Evolutionary conservation across 805 yeast genomes (phyloP).

Genomic region (Lachancea sp.): DNA sequence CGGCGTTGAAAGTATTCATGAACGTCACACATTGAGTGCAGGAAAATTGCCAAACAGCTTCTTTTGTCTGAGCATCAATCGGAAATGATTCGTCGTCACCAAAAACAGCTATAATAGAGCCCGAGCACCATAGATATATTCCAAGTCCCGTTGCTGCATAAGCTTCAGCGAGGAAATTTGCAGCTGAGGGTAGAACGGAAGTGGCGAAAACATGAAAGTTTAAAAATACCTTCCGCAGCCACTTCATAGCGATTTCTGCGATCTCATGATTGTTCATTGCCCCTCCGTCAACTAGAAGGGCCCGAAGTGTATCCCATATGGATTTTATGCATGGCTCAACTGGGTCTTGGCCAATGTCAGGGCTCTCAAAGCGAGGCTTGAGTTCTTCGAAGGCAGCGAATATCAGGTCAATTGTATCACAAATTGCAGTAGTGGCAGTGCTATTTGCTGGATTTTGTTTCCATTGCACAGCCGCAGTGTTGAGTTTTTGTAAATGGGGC

Average conservation of each 20-base stretch:
- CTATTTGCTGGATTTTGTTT: conserved; percentile 27
- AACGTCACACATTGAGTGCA: conserved; percentile 58
- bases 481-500: conserved; percentile 35
- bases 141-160: conserved; percentile 67
- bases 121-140: conserved; percentile 87
- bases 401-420: conserved; percentile 62
- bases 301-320: conserved; percentile 23
- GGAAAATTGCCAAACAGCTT: conserved; percentile 69
- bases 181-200: conserved; percentile 58
- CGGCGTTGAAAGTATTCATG: conserved; percentile 37
- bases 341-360: conserved; percentile 29
- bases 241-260: conserved; percentile 69
- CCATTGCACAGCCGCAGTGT: conserved; percentile 21
- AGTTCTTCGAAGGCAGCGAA: conserved; percentile 30
- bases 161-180: conserved; percentile 60
- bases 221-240: conserved; percentile 59
- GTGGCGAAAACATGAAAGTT: conserved; percentile 32
- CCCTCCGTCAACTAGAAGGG: conserved; percentile 20
- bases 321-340: conserved; percentile 23
- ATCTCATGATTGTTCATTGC: conserved; percentile 21
- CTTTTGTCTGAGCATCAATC: conserved; percentile 38
- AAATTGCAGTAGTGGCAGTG: conserved; percentile 42
- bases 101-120: conserved; percentile 69
- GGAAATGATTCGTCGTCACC: conserved; percentile 43
- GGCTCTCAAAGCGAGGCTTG: conserved; percentile 27